phyloP scores from a whole-genome alignment of 148 eudicot genomes.

The Vaccinium vitisidaea region DNA sequence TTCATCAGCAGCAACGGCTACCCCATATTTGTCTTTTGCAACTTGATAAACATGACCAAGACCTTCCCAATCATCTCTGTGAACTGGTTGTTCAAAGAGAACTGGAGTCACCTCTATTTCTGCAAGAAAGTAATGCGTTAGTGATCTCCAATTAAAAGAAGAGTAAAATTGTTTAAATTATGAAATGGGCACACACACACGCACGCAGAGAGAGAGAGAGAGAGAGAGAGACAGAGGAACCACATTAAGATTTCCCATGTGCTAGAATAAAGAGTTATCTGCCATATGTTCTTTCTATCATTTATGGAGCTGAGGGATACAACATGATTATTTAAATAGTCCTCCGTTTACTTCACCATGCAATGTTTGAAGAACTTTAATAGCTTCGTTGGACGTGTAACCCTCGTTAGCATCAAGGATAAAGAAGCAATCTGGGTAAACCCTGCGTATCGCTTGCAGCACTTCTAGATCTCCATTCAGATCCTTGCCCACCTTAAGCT shows the following conservation, averaged over 20 bases:
- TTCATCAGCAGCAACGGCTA: conserved; percentile 89
- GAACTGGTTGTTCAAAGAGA: conserved; percentile 95
- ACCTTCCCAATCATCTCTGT: conserved; percentile 84
- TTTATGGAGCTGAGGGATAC: background rate
- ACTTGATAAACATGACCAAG: conserved; percentile 62
- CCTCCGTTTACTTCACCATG: conserved; percentile 42
- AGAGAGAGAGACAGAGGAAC: background rate
- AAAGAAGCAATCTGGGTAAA: conserved; percentile 63
- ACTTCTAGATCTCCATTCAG: conserved; percentile 67
- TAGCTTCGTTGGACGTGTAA: conserved; percentile 65
- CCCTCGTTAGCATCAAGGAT: conserved; percentile 95
- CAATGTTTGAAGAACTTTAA: conserved; percentile 67
- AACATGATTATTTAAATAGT: background rate
- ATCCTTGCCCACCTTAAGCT: conserved; percentile 88
- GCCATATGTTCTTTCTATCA: background rate
- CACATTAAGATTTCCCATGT: background rate
- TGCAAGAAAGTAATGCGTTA: conserved; percentile 30
- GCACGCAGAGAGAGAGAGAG: background rate
- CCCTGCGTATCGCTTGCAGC: conserved; percentile 61
- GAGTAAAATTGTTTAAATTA: background rate
- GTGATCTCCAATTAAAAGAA: background rate
- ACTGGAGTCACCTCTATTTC: conserved; percentile 72
- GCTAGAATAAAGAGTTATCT: background rate
- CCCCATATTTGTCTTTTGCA: conserved; percentile 69
- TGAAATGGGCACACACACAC: background rate